These are phyloP conservation scores for Globisporangium viniferum DNA, from an alignment of 352 stramenopile genomes.

Conservation along the genomic window DNA sequence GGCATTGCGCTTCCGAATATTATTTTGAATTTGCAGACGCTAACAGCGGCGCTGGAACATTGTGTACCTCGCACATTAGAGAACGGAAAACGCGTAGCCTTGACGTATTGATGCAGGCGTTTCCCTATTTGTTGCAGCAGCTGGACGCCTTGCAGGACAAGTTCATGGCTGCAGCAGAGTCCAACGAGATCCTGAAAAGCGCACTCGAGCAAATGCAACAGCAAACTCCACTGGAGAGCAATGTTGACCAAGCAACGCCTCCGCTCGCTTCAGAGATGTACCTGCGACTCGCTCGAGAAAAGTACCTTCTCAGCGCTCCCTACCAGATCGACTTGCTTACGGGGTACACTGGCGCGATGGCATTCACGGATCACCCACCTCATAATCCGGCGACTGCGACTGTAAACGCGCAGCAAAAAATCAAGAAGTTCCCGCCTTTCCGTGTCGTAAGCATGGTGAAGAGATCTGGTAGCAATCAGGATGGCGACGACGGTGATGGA, in stretches of 20 bases:
- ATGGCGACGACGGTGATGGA: slow-evolving; percentile 12
- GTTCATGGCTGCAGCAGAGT: slow-evolving; percentile 36
- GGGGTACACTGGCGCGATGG: slow-evolving; percentile 33
- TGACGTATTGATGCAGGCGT: slow-evolving; percentile 36
- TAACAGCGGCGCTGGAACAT: background rate
- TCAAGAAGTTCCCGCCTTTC: slow-evolving; percentile 40
- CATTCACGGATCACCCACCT: slow-evolving; percentile 29
- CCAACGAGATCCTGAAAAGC: slow-evolving; percentile 46
- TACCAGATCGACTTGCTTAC: slow-evolving; percentile 48
- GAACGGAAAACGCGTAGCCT: slow-evolving; percentile 43
- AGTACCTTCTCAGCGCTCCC: slow-evolving; percentile 40
- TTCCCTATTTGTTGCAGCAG: slow-evolving; percentile 43
- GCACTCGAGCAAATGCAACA: slow-evolving; percentile 44
- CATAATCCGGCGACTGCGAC: background rate
- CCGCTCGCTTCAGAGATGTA: slow-evolving; percentile 15
- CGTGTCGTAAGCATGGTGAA: slow-evolving; percentile 18
- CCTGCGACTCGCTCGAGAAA: slow-evolving; percentile 40
- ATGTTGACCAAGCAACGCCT: background rate
- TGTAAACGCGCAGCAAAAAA: slow-evolving; percentile 7
- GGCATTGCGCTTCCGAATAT: background rate
- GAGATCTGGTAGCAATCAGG: slow-evolving; percentile 16
- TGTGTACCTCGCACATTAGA: slow-evolving; percentile 16
- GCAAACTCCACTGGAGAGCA: background rate
- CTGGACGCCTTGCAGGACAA: slow-evolving; percentile 51
- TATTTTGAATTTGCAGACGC: background rate